These are phyloP conservation scores for Puya raimondii DNA, from an alignment of 176 grass and related monocot genomes.

Conservation along the genomic window DNA sequence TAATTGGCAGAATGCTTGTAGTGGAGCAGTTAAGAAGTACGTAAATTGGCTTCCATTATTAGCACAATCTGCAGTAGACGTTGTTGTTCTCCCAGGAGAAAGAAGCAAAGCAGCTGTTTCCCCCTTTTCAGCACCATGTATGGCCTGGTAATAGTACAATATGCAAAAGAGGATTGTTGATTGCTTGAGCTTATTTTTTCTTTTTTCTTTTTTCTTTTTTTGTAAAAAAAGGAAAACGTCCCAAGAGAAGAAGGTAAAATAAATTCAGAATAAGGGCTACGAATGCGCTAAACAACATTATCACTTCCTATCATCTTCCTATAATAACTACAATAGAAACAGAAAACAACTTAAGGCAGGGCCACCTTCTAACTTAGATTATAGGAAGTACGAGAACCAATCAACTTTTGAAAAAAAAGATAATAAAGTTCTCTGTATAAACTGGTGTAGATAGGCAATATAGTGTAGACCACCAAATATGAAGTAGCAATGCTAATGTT, in stretches of 20 bases:
- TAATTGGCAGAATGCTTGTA: conserved; percentile 93
- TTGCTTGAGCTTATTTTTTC: neutral
- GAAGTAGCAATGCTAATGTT: no score
- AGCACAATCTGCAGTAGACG: conserved; percentile 42
- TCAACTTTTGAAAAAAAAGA: neutral
- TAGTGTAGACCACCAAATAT: no score
- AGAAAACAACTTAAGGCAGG: neutral
- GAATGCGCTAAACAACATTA: neutral
- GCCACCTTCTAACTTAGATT: neutral
- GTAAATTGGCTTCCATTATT: conserved; percentile 80
- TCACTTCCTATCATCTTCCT: neutral
- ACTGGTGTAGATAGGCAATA: no score
- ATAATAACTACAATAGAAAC: neutral
- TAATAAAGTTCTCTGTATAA: no score
- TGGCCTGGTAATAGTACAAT: conserved; percentile 39
- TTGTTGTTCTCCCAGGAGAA: conserved; percentile 52
- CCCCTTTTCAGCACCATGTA: conserved; percentile 79
- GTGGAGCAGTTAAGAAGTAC: conserved; percentile 85
- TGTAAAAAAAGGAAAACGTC: neutral
- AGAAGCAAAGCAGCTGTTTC: conserved; percentile 79
- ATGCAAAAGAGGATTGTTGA: neutral
- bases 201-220: no score
- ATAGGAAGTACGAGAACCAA: neutral
- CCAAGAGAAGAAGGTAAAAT: neutral
- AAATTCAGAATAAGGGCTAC: neutral